phyloP scores from a whole-genome alignment of 306 rosid genomes.

The Urtica urens region DNA sequence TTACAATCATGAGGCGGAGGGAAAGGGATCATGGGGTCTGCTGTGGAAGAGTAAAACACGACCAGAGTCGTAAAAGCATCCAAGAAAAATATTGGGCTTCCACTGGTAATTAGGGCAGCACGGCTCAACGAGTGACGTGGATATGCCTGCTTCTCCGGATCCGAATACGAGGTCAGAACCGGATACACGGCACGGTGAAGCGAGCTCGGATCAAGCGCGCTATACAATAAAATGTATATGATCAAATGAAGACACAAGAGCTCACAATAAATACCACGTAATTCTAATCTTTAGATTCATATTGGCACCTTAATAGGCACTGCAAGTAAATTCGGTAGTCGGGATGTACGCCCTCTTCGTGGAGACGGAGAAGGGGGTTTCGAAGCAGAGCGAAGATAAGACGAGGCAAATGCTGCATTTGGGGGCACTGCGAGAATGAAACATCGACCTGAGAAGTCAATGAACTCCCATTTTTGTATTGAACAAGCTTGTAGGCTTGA shows the following conservation, averaged over 20 bases:
- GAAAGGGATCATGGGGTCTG: constrained; percentile 68
- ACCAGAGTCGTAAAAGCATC: constrained; percentile 83
- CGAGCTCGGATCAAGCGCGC: constrained; percentile 83
- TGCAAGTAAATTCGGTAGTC: constrained; percentile 87
- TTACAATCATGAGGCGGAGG: constrained; percentile 99
- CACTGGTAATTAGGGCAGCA: constrained; percentile 87
- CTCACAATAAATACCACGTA: no score
- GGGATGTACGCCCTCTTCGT: constrained; percentile 96
- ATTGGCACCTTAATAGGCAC: constrained; percentile 80
- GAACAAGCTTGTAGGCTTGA: constrained; percentile 59
- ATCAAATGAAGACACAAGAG: constrained; percentile 3
- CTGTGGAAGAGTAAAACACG: constrained; percentile 86
- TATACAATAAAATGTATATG: constrained; percentile 24
- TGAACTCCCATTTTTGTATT: constrained; percentile 54
- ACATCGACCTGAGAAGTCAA: constrained; percentile 59
- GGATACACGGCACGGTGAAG: constrained; percentile 90
- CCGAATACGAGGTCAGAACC: constrained; percentile 67
- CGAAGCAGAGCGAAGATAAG: constrained; percentile 84
- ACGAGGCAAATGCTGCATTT: constrained; percentile 76
- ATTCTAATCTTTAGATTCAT: constrained; percentile 12
- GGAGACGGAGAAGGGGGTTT: constrained; percentile 83
- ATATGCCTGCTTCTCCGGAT: constrained; percentile 79
- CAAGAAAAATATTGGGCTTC: constrained; percentile 95
- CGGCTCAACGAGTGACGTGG: constrained; percentile 91
- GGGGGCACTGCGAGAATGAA: constrained; percentile 84